Percentiles rank a stretch among this genome's conserved stretches.
These are phyloP conservation scores for Lithospermum erythrorhizon DNA, from an alignment of 257 asterid genomes.

Conservation along the genomic window DNA sequence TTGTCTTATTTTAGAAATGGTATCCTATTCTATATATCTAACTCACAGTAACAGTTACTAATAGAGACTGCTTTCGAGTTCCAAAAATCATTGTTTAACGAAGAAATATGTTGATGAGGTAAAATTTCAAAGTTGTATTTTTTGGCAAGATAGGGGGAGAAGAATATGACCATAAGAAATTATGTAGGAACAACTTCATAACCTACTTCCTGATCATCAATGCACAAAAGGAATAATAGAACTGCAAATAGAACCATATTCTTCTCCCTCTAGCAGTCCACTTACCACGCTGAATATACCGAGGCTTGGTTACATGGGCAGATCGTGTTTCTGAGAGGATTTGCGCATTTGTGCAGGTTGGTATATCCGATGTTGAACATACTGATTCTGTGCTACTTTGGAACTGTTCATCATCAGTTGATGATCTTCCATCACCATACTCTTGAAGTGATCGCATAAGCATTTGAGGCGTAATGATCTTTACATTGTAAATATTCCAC, in stretches of 20 bases:
- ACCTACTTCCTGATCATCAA: too few species aligned
- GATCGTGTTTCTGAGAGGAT: neutral
- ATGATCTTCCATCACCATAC: slow-evolving; percentile 12
- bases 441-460: slow-evolving; percentile 75
- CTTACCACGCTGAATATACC: neutral
- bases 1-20: too few species aligned
- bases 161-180: neutral
- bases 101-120: too few species aligned
- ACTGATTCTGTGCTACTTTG: slow-evolving; percentile 45
- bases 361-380: slow-evolving; percentile 49
- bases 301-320: neutral
- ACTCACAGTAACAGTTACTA: too few species aligned
- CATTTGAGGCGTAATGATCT: slow-evolving; percentile 75
- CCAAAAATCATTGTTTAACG: too few species aligned
- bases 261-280: neutral
- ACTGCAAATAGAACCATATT: too few species aligned
- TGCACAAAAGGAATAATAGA: too few species aligned
- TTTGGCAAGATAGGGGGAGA: too few species aligned
- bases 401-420: slow-evolving; percentile 24
- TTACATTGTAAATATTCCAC: slow-evolving; percentile 44
- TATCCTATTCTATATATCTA: too few species aligned
- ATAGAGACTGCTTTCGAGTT: too few species aligned
- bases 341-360: neutral
- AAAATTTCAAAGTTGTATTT: too few species aligned
- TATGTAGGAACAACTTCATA: neutral